Evolutionary conservation across 306 rosid genomes (phyloP).

Genomic region (Vicia sativa): DNA sequence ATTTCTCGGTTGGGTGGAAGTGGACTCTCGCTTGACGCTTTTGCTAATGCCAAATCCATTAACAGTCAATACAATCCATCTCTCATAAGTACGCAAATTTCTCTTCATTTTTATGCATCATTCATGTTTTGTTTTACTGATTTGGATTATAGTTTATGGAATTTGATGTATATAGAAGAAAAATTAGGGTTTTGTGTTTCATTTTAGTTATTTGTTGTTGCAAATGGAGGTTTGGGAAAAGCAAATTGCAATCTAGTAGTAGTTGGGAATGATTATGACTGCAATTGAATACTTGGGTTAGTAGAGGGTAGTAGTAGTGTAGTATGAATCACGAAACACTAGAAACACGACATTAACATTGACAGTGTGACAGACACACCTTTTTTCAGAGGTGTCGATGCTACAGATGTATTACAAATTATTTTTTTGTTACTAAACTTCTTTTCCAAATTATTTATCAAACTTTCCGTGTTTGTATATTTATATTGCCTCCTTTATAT

Average conservation of each 20-base stretch:
- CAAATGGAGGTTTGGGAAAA: too few relatives aligned
- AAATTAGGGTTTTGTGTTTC: background rate
- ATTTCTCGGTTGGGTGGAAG: conserved; percentile 57
- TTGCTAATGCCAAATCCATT: conserved; percentile 62
- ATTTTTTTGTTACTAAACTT: too few relatives aligned
- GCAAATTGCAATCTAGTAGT: too few relatives aligned
- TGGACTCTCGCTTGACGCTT: conserved; percentile 67
- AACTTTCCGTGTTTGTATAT: too few relatives aligned
- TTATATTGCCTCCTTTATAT: background rate
- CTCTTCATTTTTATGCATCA: background rate
- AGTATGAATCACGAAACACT: too few relatives aligned
- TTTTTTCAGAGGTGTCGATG: too few relatives aligned
- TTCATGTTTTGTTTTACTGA: background rate
- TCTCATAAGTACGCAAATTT: conserved; percentile 59
- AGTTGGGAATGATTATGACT: background rate
- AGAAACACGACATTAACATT: too few relatives aligned
- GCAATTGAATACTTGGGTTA: conserved; percentile 1
- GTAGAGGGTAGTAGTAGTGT: background rate
- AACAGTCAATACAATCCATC: conserved; percentile 71
- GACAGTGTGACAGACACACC: too few relatives aligned
- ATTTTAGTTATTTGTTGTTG: background rate
- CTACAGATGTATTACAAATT: too few relatives aligned
- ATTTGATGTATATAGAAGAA: background rate
- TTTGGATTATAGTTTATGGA: background rate
- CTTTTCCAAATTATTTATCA: too few relatives aligned